Base-by-base conservation (phyloP, 2,329 filamentous ascomycete genomes). In the Exophiala phaeomuriformis region DNA sequence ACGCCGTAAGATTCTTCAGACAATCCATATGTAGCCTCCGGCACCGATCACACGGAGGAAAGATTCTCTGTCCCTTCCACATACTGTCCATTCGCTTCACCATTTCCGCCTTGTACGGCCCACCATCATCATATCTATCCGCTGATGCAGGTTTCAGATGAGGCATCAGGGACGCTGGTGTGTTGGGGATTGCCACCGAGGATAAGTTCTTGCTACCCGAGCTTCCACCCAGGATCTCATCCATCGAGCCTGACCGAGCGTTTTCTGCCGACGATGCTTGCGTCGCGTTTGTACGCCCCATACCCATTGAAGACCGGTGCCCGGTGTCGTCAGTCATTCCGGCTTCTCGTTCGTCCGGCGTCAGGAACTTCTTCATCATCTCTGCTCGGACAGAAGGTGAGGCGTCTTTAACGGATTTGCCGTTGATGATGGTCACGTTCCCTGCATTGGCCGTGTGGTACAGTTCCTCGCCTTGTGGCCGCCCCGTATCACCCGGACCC, bases 11-110 rank as follows among this genome's bases (percentile, higher is more conserved):
- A 58, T 95, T 87, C 70, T 94, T 94, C 45, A 90, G 74, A 58
- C 89, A 95, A 53, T 88, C 82, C 72, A 90, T 87, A 60, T 86
- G 83, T 10, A 94, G 74, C 31, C 89, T 78, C 42, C 89, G 79
- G 66, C 89, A 95, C 36, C 88, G 78, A 66, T 95, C 90, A 65
- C 89, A 95, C 0, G 88, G 87, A 6, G 89, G 90, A n/a, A 81
- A 70, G 46, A 95, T 86, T 4, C 80, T 75, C 51, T 89, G 85
- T 2, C 88, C 88, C 45, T 86, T 84, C 45, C 79, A 75, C 2
- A 94, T 71, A 47, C 82, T 82, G 63, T 95, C 89, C 71, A 91
- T 88, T 54, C 83, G 81, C 37, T 84, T 75, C 6, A 86, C 81
- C 72, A 91, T 88, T 52, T 88, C 75, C 4, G 79, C 68, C 57